These are phyloP conservation scores for Globisporangium uncinulatum DNA, from an alignment of 352 stramenopile species.

Conservation along the genomic window DNA sequence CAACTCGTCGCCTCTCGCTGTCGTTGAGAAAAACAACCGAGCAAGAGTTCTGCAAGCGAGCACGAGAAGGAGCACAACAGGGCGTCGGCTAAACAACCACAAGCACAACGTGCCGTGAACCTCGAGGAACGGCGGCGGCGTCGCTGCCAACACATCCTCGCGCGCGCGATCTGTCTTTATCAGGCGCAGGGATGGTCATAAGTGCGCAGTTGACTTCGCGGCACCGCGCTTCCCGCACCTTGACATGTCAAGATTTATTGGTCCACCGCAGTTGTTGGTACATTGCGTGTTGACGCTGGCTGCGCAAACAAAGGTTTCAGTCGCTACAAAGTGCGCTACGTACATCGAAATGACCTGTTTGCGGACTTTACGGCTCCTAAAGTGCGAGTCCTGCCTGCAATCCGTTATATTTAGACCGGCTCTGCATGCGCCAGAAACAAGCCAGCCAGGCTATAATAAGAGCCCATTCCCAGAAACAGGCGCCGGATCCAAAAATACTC, in stretches of 20 bases:
- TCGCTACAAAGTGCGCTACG: neutral
- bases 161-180: neutral
- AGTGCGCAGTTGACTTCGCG: conserved; percentile 5
- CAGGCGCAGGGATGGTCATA: neutral
- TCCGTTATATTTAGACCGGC: neutral
- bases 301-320: neutral
- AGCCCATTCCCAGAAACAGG: no score
- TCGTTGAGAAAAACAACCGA: neutral
- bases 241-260: neutral
- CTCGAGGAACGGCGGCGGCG: no score
- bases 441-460: no score
- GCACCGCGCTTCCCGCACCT: neutral
- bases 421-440: neutral
- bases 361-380: neutral
- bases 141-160: conserved; percentile 1
- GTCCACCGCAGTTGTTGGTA: neutral
- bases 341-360: neutral
- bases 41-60: neutral
- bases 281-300: no score
- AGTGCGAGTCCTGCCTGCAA: neutral
- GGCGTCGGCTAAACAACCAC: neutral
- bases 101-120: neutral
- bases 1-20: no score
- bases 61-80: neutral
- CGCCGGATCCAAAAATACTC: no score